phyloP scores from a whole-genome alignment of 805 yeast genomes.

The Monosporozyma siamensis region DNA sequence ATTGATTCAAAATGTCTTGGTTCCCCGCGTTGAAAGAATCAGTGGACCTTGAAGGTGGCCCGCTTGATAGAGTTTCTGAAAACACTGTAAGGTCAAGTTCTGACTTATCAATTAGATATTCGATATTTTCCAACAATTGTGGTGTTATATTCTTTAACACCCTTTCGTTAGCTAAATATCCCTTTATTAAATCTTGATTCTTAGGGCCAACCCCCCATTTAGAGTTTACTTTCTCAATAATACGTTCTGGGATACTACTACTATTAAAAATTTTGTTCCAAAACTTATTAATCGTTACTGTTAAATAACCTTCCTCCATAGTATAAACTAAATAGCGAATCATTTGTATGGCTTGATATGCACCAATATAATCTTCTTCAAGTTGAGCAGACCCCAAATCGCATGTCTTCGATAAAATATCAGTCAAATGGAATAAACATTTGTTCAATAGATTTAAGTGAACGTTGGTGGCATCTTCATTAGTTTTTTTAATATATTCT shows the following conservation, averaged over 20 bases:
- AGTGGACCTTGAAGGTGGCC: neutral
- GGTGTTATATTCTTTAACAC: constrained; percentile 4
- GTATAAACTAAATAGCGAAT: constrained; percentile 12
- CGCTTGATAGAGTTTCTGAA: neutral
- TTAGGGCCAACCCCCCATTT: constrained; percentile 18
- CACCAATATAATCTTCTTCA: constrained; percentile 9
- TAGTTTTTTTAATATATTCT: constrained; percentile 1
- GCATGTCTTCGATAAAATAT: constrained; percentile 2
- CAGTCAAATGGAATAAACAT: neutral
- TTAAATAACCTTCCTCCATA: constrained; percentile 7
- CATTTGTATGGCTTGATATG: constrained; percentile 10
- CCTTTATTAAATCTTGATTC: constrained; percentile 6
- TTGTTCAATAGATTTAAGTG: neutral
- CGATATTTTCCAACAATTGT: constrained; percentile 5
- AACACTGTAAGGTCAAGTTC: neutral
- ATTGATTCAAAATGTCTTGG: constrained; percentile 10
- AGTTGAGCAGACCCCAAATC: constrained; percentile 5
- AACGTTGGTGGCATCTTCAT: neutral
- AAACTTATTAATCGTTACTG: constrained; percentile 7
- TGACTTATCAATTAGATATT: constrained; percentile 5
- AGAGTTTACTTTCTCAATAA: constrained; percentile 9
- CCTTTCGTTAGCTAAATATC: constrained; percentile 10
- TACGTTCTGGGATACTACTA: constrained; percentile 8
- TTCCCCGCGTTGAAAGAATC: neutral
- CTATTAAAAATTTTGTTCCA: constrained; percentile 10